Conservation (phyloP, 176 grass and related monocot genomes). For the Oryza nivara region DNA sequence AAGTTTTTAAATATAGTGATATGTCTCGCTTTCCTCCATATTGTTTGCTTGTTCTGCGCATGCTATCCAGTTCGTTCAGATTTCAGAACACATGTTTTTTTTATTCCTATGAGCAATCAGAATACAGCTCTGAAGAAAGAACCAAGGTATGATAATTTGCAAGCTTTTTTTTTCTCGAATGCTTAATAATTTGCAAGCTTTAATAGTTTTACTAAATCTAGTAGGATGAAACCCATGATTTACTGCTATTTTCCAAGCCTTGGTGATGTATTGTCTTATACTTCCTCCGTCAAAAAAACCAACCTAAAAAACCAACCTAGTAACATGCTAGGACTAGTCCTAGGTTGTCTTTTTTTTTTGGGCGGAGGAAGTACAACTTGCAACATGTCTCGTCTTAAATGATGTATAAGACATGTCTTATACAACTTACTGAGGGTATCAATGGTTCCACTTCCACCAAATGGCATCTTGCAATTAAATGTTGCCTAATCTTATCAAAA, state of each 20-base stretch:
- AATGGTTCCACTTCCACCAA: background rate
- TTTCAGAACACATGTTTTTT: background rate
- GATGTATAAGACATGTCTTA: background rate
- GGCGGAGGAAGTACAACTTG: no score
- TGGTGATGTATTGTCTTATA: background rate
- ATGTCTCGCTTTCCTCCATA: background rate
- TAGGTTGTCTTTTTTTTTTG: no score
- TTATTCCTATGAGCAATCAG: background rate
- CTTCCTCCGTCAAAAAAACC: background rate
- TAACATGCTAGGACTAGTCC: no score
- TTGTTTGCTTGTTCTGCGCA: background rate
- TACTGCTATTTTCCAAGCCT: background rate
- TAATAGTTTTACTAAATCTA: background rate
- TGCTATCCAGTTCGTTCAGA: background rate
- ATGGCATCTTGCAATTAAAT: background rate
- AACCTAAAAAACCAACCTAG: no score
- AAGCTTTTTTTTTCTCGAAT: background rate
- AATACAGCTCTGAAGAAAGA: background rate
- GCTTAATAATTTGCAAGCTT: background rate
- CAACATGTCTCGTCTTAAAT: background rate
- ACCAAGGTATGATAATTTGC: background rate
- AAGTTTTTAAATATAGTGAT: conserved; percentile 6
- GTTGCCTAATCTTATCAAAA: background rate
- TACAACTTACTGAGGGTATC: background rate
- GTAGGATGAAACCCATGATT: no score